Base-by-base conservation (phyloP, 2,329 filamentous ascomycete genomes). In the Alternaria ventricosa region DNA sequence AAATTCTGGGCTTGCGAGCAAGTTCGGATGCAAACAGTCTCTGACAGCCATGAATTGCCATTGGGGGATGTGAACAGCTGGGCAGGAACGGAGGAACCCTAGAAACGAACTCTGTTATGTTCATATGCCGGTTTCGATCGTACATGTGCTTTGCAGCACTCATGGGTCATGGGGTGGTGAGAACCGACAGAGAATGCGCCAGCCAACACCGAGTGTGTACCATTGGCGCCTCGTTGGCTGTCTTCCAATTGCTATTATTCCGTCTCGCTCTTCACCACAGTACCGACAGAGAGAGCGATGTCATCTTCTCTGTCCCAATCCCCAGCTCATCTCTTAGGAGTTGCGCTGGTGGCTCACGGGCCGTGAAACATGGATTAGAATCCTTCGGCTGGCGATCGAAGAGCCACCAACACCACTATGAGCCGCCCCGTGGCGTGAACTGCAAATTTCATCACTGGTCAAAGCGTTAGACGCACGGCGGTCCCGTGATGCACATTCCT, bases 341-440 rank as follows among this genome's bases (percentile, higher is more conserved):
- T 41, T 44, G 45, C 58, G 47, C 47, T 47, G 55, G 62, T 62
- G 64, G 49, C 65, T 51, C 57, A 61, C 66, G 66, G 66, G 53
- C 67, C 67, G 65, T 60, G 18, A 18, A 25, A 49, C 67, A 60
- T 58, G 66, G 68, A 46, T 68, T 2, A 15, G 22, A 23, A 63
- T 68, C 66, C 63, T 64, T 41, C 13, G 30, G 15, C 46, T 53
- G 66, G 61, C 51, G 68, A 71, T 69, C 66, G 45, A 53, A 66
- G 59, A 64, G 63, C 63, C 65, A 59, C 64, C 65, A 60, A 69
- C 61, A 57, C 47, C 28, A 46, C 61, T 44, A 25, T 59, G 45
- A 47, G 63, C 67, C 68, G 60, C 53, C 55, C 55, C 47, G 55
- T 47, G 56, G 43, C 15, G 25, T 43, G 60, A 59, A 62, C 55